Percentiles rank a stretch among this genome's conserved stretches.
These are phyloP conservation scores for Vachellia pachyceras DNA, from an alignment of 306 rosid species.

Conservation along the genomic window DNA sequence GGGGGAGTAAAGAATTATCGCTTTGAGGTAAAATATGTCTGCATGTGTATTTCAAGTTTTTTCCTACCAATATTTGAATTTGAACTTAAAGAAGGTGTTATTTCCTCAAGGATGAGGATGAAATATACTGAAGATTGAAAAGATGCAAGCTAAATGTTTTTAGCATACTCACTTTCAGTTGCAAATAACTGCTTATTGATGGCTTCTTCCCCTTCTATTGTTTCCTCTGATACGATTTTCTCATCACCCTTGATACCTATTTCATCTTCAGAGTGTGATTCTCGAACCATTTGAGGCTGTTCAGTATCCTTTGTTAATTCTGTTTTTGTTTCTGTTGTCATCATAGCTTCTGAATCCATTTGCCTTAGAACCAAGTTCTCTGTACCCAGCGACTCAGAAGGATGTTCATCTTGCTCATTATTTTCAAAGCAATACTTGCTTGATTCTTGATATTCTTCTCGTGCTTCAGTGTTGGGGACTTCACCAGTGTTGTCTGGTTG, in stretches of 20 bases:
- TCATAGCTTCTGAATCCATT: constrained; percentile 22
- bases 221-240: constrained; percentile 20
- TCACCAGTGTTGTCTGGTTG: constrained; percentile 22
- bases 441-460: constrained; percentile 39
- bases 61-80: neutral
- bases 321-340: constrained; percentile 21
- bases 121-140: neutral
- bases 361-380: constrained; percentile 17
- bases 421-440: neutral
- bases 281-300: constrained; percentile 16
- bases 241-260: constrained; percentile 7
- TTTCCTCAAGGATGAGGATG: neutral
- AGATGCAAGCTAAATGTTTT: neutral
- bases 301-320: constrained; percentile 21
- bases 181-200: constrained; percentile 11
- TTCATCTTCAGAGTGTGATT: constrained; percentile 5
- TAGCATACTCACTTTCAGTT: constrained; percentile 39
- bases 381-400: neutral
- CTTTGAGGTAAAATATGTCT: neutral
- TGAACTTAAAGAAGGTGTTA: neutral
- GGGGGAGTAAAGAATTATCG: neutral
- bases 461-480: constrained; percentile 18
- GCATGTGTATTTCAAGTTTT: neutral
- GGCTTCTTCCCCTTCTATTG: constrained; percentile 20
- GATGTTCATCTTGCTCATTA: constrained; percentile 30